Conservation (phyloP, 225 moss, liverwort and hornwort genomes). For the Physcomitrium patens region DNA sequence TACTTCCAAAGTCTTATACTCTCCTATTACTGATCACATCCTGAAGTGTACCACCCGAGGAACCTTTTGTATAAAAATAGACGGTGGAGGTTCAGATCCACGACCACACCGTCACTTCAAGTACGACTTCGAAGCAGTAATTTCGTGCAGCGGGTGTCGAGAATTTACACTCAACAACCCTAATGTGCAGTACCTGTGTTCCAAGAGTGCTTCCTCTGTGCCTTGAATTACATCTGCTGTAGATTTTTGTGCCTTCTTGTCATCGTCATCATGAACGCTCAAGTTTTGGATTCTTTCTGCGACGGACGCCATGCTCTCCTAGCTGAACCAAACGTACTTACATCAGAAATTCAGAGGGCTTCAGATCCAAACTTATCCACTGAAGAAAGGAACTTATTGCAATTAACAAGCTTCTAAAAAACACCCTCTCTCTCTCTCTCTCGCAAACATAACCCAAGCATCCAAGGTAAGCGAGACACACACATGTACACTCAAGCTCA, state of each 20-base stretch:
- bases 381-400: no score
- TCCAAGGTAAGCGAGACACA: no score
- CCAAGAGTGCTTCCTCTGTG: constrained; percentile 19
- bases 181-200: constrained; percentile 25
- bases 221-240: constrained; percentile 24
- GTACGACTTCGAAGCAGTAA: background rate
- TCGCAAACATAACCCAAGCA: no score
- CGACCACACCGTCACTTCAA: constrained; percentile 5
- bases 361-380: no score
- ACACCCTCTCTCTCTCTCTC: no score
- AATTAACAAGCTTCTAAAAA: no score
- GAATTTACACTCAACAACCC: background rate
- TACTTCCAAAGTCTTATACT: background rate
- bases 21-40: no score
- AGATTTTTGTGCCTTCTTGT: constrained; percentile 21
- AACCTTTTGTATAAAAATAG: background rate
- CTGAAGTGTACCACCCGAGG: background rate
- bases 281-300: background rate
- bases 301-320: constrained; percentile 15
- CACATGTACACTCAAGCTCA: no score
- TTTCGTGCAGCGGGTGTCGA: background rate
- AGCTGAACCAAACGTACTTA: constrained; percentile 3
- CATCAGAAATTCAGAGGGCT: background rate
- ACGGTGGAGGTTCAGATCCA: no score
- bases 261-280: background rate